Base-by-base conservation (phyloP, 1,284 basidiomycete species). In the Limonomyces culmigenus region DNA sequence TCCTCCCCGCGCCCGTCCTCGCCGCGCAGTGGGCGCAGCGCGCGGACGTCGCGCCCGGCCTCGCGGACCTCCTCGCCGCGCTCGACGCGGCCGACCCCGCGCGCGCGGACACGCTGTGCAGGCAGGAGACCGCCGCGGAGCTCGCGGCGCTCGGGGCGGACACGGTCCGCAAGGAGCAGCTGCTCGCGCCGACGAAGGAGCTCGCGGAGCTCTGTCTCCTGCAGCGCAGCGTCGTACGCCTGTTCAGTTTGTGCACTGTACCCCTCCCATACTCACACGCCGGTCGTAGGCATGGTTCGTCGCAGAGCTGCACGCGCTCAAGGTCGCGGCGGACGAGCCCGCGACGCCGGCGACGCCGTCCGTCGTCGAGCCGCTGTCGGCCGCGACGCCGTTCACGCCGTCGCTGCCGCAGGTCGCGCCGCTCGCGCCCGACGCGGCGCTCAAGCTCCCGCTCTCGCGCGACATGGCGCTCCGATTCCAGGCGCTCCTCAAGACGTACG, bases 401-500 rank as follows among this genome's bases (percentile, higher is more conserved):
- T 58, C 56, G 35, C 52, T 68, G 14, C 64, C 66, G 5, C 42
- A 54, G 4, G 43, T 67, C 37, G 48, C 56, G 3, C 47, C 60
- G 3, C 41, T 54, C 11, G 42, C 53, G 10, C 46, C 60, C 3
- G 52, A 59, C 18, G 67, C 72, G 17, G 59, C 65, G 23, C 59
- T 88, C 20, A 65, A 61, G 35, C 62, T 95, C 13, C 85, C 87
- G 1, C 59, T 95, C 25, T 88, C 87, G 0, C 63, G 62, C 30
- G 89, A 89, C 41, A 93, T 92, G 88, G 65, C 76, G 4, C 52
- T 88, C 87, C 86, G 88, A 19, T 93, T 89, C 58, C 79, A 91
- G 50, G 79, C 89, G 0, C 63, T 97, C 31, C 64, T 93, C 25
- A 76, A 80, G 53, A 93, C 91, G 2, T 98, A 89, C 47, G 74